Conservation (phyloP, 2,329 filamentous ascomycete species). For the Scortechinia acanthostroma region DNA sequence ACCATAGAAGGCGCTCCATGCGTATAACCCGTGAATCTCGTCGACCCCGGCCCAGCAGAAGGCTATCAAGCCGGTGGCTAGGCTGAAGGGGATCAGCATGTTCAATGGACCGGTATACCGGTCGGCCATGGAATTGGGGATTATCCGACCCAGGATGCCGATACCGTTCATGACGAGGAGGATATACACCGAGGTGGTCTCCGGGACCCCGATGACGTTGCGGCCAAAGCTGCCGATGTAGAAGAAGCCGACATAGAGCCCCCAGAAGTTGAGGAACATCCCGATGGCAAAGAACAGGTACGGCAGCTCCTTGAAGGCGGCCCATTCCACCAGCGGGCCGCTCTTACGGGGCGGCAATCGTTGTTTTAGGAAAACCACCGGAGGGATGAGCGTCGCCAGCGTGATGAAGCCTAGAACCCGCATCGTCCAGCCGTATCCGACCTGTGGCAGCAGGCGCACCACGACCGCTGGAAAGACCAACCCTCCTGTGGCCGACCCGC, state of each 20-base stretch:
- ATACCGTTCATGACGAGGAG: slow-evolving; percentile 44
- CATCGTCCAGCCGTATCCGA: slow-evolving; percentile 27
- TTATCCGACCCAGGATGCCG: slow-evolving; percentile 35
- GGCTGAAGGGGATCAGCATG: slow-evolving; percentile 32
- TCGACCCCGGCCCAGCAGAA: slow-evolving; percentile 40
- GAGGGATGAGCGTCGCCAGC: slow-evolving; percentile 14
- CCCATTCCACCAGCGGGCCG: slow-evolving; percentile 26
- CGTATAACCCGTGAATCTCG: slow-evolving; percentile 31
- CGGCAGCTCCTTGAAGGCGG: slow-evolving; percentile 25
- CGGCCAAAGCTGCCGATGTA: slow-evolving; percentile 27
- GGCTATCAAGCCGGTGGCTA: slow-evolving; percentile 18
- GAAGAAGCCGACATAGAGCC: slow-evolving; percentile 36
- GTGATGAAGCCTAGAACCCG: slow-evolving; percentile 29
- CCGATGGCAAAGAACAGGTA: slow-evolving; percentile 28
- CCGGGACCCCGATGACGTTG: slow-evolving; percentile 22
- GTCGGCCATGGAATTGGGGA: slow-evolving; percentile 38
- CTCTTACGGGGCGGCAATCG: slow-evolving; percentile 20
- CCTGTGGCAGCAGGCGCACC: slow-evolving; percentile 18
- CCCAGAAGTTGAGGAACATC: slow-evolving; percentile 31
- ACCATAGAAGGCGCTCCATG: slow-evolving; percentile 41
- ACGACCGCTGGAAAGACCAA: slow-evolving; percentile 27
- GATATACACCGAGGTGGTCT: slow-evolving; percentile 34
- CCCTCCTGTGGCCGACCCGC: slow-evolving; percentile 24
- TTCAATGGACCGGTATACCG: slow-evolving; percentile 41
- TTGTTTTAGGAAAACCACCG: slow-evolving; percentile 21